phyloP scores from a whole-genome alignment of 2,329 filamentous ascomycete species.

The Penicillium sp. region DNA sequence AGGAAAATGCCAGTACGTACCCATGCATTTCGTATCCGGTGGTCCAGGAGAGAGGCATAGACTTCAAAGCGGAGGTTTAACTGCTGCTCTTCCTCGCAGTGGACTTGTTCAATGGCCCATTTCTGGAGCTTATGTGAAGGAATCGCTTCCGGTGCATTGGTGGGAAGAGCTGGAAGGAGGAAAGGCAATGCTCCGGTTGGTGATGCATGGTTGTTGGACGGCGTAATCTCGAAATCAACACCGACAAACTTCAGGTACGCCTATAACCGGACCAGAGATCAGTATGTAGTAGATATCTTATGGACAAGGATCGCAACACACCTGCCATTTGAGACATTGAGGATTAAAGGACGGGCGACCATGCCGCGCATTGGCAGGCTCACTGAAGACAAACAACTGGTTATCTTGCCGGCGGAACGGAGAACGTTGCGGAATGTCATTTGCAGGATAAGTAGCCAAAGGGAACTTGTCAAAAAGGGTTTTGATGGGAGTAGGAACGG shows the following conservation, averaged over 20 bases:
- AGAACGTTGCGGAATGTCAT: conserved; percentile 68
- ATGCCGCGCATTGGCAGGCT: conserved; percentile 58
- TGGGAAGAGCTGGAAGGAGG: conserved; percentile 61
- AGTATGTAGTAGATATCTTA: not conserved
- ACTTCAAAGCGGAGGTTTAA: conserved; percentile 64
- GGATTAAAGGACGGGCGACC: conserved; percentile 83
- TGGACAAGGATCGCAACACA: conserved; percentile 37
- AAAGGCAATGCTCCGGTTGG: conserved; percentile 87
- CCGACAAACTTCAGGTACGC: conserved; percentile 77
- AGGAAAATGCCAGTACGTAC: conserved; percentile 42
- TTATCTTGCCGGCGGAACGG: conserved; percentile 50
- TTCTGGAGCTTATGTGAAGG: conserved; percentile 66
- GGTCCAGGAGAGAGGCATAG: conserved; percentile 75
- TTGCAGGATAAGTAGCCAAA: conserved; percentile 70
- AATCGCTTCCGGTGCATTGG: conserved; percentile 50
- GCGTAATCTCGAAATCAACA: conserved; percentile 64
- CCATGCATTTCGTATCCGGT: conserved; percentile 82
- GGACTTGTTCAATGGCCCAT: conserved; percentile 61
- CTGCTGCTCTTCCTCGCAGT: conserved; percentile 49
- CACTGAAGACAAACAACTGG: conserved; percentile 76
- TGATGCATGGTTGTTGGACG: conserved; percentile 91
- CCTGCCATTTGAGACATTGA: conserved; percentile 94
- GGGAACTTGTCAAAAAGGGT: conserved; percentile 83
- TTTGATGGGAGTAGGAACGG: conserved; percentile 70
- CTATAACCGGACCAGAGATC: conserved; percentile 45